These are phyloP conservation scores for Cotoneaster glaucophyllus DNA, from an alignment of 306 rosid genomes.

Conservation along the genomic window DNA sequence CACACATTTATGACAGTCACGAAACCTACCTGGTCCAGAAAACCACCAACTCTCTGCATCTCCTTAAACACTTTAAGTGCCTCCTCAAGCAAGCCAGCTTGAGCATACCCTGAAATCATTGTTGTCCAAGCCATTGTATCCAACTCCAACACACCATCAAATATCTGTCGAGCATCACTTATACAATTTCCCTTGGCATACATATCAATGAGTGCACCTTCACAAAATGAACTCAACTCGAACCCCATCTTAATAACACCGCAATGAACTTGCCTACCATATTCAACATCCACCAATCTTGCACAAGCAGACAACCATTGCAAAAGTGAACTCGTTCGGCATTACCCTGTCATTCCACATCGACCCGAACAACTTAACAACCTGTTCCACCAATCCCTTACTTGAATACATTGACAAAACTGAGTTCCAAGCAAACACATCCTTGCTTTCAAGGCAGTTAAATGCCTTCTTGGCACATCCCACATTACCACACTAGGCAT, in stretches of 20 bases:
- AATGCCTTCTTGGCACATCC: constrained; percentile 42
- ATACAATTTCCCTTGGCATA: constrained; percentile 53
- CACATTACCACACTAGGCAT: constrained; percentile 46
- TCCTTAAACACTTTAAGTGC: constrained; percentile 51
- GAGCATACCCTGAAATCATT: constrained; percentile 56
- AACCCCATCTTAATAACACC: constrained; percentile 41
- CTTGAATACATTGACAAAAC: constrained; percentile 47
- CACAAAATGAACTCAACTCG: constrained; percentile 34
- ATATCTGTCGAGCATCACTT: constrained; percentile 37
- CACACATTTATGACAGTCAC: constrained; percentile 60
- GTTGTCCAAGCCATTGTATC: constrained; percentile 61
- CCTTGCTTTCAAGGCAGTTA: constrained; percentile 39
- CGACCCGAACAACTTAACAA: constrained; percentile 31
- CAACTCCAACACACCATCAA: constrained; percentile 28
- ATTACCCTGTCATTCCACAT: constrained; percentile 23
- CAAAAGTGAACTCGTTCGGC: constrained; percentile 53
- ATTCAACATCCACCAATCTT: constrained; percentile 31
- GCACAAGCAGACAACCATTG: constrained; percentile 55
- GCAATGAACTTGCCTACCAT: constrained; percentile 52
- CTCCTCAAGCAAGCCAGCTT: constrained; percentile 40
- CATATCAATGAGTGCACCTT: constrained; percentile 57
- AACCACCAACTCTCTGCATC: constrained; percentile 41
- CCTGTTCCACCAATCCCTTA: constrained; percentile 24
- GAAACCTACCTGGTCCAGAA: constrained; percentile 46
- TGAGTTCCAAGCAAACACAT: constrained; percentile 59